Percentiles rank a stretch among this genome's conserved stretches.
These are phyloP conservation scores for Phlyctochytrium planicorne DNA, from an alignment of 192 early-diverging fungal genomes.

Conservation along the genomic window DNA sequence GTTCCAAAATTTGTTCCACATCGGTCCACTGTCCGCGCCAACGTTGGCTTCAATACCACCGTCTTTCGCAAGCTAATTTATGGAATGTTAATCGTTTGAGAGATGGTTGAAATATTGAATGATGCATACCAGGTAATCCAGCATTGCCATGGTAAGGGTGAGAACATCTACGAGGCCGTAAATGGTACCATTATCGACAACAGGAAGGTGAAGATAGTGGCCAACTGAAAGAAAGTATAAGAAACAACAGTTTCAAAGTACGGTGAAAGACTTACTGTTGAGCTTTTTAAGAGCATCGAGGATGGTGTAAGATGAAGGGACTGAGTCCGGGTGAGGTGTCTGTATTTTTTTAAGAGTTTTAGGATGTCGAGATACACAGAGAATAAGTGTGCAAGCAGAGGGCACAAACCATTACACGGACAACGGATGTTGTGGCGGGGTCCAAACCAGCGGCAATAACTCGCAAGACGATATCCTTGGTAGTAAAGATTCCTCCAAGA, in stretches of 20 bases:
- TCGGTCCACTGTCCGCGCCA: slow-evolving; percentile 24
- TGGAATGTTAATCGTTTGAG: background rate
- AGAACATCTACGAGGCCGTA: slow-evolving; percentile 54
- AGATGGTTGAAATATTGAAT: background rate
- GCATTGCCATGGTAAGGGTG: slow-evolving; percentile 48
- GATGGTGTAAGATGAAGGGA: slow-evolving; percentile 34
- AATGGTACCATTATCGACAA: slow-evolving; percentile 36
- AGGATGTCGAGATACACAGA: too few relatives aligned
- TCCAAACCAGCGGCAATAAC: slow-evolving; percentile 67
- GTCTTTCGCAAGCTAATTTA: slow-evolving; percentile 17
- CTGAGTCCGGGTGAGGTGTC: slow-evolving; percentile 56
- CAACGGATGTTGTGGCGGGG: slow-evolving; percentile 87
- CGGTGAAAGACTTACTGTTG: slow-evolving; percentile 27
- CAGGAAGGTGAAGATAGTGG: slow-evolving; percentile 49
- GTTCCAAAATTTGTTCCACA: slow-evolving; percentile 54
- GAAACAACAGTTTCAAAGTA: background rate
- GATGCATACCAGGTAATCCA: slow-evolving; percentile 19
- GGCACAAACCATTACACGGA: slow-evolving; percentile 90
- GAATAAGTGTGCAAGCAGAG: background rate
- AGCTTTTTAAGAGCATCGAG: slow-evolving; percentile 54
- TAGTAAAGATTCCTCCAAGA: slow-evolving; percentile 90
- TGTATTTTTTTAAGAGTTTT: slow-evolving; percentile 3
- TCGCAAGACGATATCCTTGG: slow-evolving; percentile 59
- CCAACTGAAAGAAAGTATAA: slow-evolving; percentile 17
- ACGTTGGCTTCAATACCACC: background rate